Evolutionary conservation across 805 yeast species (phyloP).

Genomic region (Candida odintsovae): DNA sequence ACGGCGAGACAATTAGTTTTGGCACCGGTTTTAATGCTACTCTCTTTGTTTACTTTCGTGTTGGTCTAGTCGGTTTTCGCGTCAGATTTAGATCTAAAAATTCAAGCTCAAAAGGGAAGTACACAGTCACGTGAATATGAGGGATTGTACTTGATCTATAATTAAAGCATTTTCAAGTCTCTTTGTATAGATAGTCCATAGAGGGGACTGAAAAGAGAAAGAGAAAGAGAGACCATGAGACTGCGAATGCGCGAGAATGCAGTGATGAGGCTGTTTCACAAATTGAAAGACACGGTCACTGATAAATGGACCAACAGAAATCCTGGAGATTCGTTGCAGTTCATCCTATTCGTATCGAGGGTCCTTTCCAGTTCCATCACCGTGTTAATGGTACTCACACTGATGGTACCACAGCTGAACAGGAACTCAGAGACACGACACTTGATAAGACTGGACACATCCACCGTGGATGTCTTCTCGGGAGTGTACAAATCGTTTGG

Average conservation of each 20-base stretch:
- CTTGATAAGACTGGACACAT: conserved; percentile 36
- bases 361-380: conserved; percentile 3
- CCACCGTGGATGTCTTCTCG: conserved; percentile 44
- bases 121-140: background rate
- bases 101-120: background rate
- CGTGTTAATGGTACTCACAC: conserved; percentile 4
- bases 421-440: conserved; percentile 5
- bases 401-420: conserved; percentile 11
- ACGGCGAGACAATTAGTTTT: too few relatives aligned
- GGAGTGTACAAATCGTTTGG: conserved; percentile 46
- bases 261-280: background rate
- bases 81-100: too few relatives aligned
- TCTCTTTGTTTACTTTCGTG: background rate
- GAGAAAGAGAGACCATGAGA: background rate
- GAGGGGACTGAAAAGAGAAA: too few relatives aligned
- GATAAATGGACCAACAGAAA: background rate
- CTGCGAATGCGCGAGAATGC: background rate
- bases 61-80: too few relatives aligned
- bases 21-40: too few relatives aligned
- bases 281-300: background rate
- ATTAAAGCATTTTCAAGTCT: too few relatives aligned
- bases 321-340: conserved; percentile 1
- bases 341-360: background rate
- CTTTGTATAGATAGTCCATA: too few relatives aligned
- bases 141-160: too few relatives aligned